A percentile compares a stretch with the other conserved stretches of the same genome.
Evolutionary conservation across 2,329 filamentous ascomycete genomes (phyloP).

Genomic region (Colletotrichum graminicola): DNA sequence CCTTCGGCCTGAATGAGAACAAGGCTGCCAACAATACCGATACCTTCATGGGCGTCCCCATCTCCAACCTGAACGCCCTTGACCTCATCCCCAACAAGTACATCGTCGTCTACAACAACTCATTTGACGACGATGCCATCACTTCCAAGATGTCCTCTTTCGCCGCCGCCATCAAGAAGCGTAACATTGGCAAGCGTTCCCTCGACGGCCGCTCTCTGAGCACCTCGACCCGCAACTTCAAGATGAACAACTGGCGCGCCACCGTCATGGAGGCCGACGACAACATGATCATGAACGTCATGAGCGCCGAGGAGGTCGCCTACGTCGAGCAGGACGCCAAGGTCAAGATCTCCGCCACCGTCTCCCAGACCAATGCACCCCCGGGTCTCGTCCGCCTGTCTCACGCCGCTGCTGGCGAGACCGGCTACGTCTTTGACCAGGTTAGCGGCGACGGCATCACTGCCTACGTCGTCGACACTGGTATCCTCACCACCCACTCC

Average conservation of each 20-base stretch:
- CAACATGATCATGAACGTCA: conserved; percentile 62
- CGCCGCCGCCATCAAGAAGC: conserved; percentile 64
- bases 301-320: conserved; percentile 60
- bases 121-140: conserved; percentile 62
- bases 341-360: conserved; percentile 58
- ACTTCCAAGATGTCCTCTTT: conserved; percentile 63
- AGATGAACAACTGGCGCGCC: conserved; percentile 64
- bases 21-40: conserved; percentile 42
- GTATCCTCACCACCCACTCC: conserved; percentile 67
- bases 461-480: conserved; percentile 75
- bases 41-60: conserved; percentile 56
- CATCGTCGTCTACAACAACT: conserved; percentile 74
- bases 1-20: conserved; percentile 42
- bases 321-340: conserved; percentile 67
- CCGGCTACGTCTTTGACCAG: conserved; percentile 64
- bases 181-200: conserved; percentile 67
- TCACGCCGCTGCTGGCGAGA: conserved; percentile 51
- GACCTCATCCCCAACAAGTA: conserved; percentile 69
- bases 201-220: conserved; percentile 62
- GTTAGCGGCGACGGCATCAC: conserved; percentile 68
- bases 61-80: conserved; percentile 62
- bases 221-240: conserved; percentile 59
- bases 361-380: conserved; percentile 66
- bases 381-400: conserved; percentile 67
- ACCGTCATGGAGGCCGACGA: conserved; percentile 66